Evolutionary conservation across 495 filamentous ascomycete genomes (phyloP).

Genomic region (Annulohypoxylon nitens): DNA sequence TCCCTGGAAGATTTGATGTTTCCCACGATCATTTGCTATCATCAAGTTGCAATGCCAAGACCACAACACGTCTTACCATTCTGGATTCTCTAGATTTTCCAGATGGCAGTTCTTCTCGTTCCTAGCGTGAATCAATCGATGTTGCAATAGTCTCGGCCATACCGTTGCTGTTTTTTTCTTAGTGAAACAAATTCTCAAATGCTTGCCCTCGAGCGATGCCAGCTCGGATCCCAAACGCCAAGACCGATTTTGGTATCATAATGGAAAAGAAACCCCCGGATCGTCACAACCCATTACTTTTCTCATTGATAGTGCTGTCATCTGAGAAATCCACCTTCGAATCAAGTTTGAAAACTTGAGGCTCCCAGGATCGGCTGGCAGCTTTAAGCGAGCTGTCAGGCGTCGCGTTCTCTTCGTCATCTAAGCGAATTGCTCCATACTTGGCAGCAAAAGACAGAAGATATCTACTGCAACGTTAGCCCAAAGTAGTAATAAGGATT

Average conservation of each 20-base stretch:
- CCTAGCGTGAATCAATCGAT: slow-evolving; percentile 28
- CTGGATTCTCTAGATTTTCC: slow-evolving; percentile 2
- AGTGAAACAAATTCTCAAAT: slow-evolving; percentile 33
- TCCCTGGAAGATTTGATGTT: slow-evolving; percentile 7
- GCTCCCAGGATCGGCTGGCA: slow-evolving; percentile 19
- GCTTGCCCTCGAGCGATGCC: slow-evolving; percentile 34
- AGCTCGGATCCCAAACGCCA: slow-evolving; percentile 46
- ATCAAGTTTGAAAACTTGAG: slow-evolving; percentile 12
- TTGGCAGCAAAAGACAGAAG: neutral
- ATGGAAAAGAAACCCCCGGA: slow-evolving; percentile 26
- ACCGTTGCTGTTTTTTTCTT: slow-evolving; percentile 14
- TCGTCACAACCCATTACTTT: slow-evolving; percentile 25
- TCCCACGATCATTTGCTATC: neutral
- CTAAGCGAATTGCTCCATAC: slow-evolving; percentile 25
- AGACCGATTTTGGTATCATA: slow-evolving; percentile 43
- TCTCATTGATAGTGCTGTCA: slow-evolving; percentile 20
- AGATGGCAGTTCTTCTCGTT: slow-evolving; percentile 11
- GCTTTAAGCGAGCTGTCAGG: neutral
- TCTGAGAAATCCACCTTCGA: slow-evolving; percentile 6
- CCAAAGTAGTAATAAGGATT: neutral
- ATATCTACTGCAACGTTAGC: slow-evolving; percentile 24
- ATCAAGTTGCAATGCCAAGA: slow-evolving; percentile 8
- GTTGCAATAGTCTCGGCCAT: slow-evolving; percentile 22
- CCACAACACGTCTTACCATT: slow-evolving; percentile 1
- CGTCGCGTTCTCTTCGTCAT: slow-evolving; percentile 26